Base-by-base conservation (phyloP, 108 stramenopile species). In the Conticribra guillardii region DNA sequence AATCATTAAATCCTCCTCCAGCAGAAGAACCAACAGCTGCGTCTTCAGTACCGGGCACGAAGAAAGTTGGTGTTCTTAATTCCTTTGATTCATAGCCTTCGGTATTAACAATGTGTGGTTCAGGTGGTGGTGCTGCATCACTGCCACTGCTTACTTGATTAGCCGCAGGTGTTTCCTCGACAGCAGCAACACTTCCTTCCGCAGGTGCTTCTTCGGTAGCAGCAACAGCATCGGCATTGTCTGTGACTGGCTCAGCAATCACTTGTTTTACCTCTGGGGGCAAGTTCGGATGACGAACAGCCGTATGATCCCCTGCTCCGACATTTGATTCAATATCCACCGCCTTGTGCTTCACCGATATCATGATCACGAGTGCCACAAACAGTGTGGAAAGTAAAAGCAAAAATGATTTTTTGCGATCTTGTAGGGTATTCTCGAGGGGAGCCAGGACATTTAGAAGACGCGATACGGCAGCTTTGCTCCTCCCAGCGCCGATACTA, bases 41-140 rank as follows among this genome's bases (percentile, higher is more conserved):
- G 27, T 68, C 22, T 28, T 69, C 76, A n/a, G 76, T 76, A 32
- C 68, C 68, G 4, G 68, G 76, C 1, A 76, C 48, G 26, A 45
- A 62, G 49, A 53, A 64, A 30, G 61, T 59, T 14, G 68, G 47
- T 2, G 24, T 41, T 21, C 55, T 53, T 54, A 59, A 57, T 37
- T 23, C 58, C 15, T n/a, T 69, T 14, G 68, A 60, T 26, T 62
- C 41, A 23, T 76, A 76, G 28, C 74, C 67, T 24, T 57, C 30
- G 8, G 31, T 57, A 47, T 57, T 37, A 5, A 71, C 24, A 16
- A 7, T 54, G 52, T 33, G 31, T 18, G 22, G 37, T 14, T 16
- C 51, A 34, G 58, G 51, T 45, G 60, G 15, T 19, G 48, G 31
- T 1, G 56, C 41, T 31, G 15, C 37, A 11, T 5, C 5, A 41